Conservation (phyloP, 2,329 filamentous ascomycete genomes). For the Pyricularia sp. region DNA sequence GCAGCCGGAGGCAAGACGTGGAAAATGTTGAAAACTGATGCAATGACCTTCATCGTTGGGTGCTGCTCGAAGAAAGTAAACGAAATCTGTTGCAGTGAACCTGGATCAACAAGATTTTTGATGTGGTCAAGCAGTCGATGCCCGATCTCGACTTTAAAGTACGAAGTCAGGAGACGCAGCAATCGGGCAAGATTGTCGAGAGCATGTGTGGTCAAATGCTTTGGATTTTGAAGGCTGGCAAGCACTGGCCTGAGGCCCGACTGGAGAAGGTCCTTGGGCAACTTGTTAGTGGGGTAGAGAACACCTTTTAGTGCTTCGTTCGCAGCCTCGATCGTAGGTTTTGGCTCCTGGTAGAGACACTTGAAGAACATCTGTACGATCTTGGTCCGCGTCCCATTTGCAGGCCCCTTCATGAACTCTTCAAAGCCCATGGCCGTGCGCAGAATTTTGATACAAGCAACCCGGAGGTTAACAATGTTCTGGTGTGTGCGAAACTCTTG, state of each 20-base stretch:
- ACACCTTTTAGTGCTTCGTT: constrained; percentile 86
- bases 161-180: constrained; percentile 86
- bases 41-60: constrained; percentile 85
- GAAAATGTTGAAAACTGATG: constrained; percentile 93
- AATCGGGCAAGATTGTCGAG: constrained; percentile 86
- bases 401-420: constrained; percentile 72
- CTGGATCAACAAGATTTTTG: constrained; percentile 77
- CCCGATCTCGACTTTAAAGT: constrained; percentile 98
- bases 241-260: constrained; percentile 91
- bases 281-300: constrained; percentile 76
- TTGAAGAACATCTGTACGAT: constrained; percentile 98
- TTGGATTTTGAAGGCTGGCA: constrained; percentile 89
- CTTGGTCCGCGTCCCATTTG: constrained; percentile 54
- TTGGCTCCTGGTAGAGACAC: constrained; percentile 85
- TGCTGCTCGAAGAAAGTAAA: constrained; percentile 94
- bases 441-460: constrained; percentile 86
- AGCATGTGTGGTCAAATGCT: constrained; percentile 79
- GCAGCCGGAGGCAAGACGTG: constrained; percentile 88
- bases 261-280: constrained; percentile 92
- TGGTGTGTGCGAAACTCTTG: constrained; percentile 93
- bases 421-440: constrained; percentile 91
- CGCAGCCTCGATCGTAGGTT: constrained; percentile 86
- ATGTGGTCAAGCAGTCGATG: constrained; percentile 88
- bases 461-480: constrained; percentile 80
- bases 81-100: constrained; percentile 75